A percentile compares a stretch with the other conserved stretches of the same genome.
Evolutionary conservation across 2,329 filamentous ascomycete genomes (phyloP).

Genomic region (Xylariaceae sp.): DNA sequence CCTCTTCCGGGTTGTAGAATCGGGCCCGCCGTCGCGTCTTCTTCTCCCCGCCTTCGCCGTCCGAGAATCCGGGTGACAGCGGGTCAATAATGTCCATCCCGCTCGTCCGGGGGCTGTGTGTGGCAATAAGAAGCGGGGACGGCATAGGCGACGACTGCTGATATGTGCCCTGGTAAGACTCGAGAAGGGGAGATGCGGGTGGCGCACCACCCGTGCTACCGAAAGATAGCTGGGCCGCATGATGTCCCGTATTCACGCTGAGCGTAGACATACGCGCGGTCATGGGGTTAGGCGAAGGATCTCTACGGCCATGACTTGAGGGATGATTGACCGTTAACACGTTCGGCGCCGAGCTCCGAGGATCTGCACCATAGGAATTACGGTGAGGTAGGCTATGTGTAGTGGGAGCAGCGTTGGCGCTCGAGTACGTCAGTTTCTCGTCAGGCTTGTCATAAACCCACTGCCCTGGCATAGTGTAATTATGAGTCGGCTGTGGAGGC

Average conservation of each 20-base stretch:
- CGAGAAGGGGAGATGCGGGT: constrained; percentile 83
- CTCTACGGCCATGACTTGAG: constrained; percentile 41
- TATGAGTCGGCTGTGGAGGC: constrained; percentile 38
- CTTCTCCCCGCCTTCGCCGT: constrained; percentile 54
- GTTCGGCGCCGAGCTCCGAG: constrained; percentile 47
- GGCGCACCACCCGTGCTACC: constrained; percentile 52
- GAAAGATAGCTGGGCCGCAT: constrained; percentile 51
- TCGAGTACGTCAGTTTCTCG: constrained; percentile 44
- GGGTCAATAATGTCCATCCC: constrained; percentile 52
- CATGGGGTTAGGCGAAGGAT: constrained; percentile 56
- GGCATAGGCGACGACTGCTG: constrained; percentile 96
- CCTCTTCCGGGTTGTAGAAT: constrained; percentile 85
- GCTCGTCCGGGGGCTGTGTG: constrained; percentile 53
- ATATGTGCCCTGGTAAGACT: constrained; percentile 92
- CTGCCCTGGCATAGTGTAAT: constrained; percentile 45
- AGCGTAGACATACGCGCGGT: constrained; percentile 59
- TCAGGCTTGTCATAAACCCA: constrained; percentile 49
- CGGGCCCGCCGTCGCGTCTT: constrained; percentile 64
- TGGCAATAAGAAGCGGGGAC: constrained; percentile 71
- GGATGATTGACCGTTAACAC: constrained; percentile 52
- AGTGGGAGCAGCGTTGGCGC: constrained; percentile 30
- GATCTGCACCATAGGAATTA: constrained; percentile 46
- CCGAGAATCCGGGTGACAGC: constrained; percentile 60
- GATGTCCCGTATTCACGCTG: constrained; percentile 56
- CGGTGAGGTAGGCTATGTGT: constrained; percentile 37